Percentiles rank a stretch among this genome's conserved stretches.
Evolutionary conservation across 345 rosid genomes (phyloP).

Genomic region (Syzygium aqueum): DNA sequence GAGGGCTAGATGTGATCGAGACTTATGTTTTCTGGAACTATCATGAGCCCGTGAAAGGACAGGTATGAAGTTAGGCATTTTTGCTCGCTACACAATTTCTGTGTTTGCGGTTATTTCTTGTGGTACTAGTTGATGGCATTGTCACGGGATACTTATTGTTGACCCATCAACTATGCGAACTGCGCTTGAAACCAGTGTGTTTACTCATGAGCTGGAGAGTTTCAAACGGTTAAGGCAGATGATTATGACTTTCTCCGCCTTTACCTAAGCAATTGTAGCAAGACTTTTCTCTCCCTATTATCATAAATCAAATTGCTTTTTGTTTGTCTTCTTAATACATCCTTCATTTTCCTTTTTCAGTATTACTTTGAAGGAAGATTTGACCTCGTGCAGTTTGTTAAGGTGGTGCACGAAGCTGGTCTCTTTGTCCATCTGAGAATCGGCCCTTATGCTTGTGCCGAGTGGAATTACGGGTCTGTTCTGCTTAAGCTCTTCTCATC

Average conservation of each 20-base stretch:
- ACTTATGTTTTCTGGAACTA: conserved; percentile 62
- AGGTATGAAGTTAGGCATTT: conserved; percentile 17
- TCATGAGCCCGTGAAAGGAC: conserved; percentile 54
- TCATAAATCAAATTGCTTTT: background rate
- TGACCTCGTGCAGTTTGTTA: conserved; percentile 52
- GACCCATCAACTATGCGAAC: background rate
- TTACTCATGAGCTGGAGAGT: background rate
- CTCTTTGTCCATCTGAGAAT: conserved; percentile 57
- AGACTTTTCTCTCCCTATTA: background rate
- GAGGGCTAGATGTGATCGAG: conserved; percentile 59
- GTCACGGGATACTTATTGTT: background rate
- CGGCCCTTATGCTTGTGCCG: conserved; percentile 75
- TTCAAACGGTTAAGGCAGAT: background rate
- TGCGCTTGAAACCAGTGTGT: background rate
- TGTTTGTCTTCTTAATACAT: background rate
- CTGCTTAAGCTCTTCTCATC: background rate
- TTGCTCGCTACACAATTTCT: background rate
- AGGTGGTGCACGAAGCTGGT: conserved; percentile 52
- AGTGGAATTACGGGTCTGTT: conserved; percentile 64
- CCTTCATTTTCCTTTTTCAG: conserved; percentile 15
- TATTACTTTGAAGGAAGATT: conserved; percentile 58
- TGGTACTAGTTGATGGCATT: background rate
- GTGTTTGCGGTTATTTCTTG: background rate
- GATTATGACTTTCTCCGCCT: background rate
- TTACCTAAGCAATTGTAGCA: background rate